These are phyloP conservation scores for Leptoxyphium fumago DNA, from an alignment of 2,329 filamentous ascomycete genomes.

Conservation along the genomic window DNA sequence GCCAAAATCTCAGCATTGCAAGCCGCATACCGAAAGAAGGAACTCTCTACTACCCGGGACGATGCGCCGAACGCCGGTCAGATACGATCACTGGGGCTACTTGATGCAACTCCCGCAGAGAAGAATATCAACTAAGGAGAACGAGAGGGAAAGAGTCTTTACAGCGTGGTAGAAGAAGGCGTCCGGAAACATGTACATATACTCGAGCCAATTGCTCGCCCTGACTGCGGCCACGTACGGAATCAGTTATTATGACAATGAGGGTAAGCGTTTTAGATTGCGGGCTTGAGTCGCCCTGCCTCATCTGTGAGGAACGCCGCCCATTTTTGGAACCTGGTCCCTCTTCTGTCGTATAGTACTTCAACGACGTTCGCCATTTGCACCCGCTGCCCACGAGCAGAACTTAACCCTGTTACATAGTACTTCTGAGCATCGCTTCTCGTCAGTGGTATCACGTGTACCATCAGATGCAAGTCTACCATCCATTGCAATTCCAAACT, in stretches of 20 bases:
- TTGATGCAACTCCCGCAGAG: conserved; percentile 68
- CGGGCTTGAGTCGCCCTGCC: conserved; percentile 4
- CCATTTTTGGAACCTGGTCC: conserved; percentile 25
- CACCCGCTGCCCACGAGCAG: conserved; percentile 6
- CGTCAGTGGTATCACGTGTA: conserved; percentile 21
- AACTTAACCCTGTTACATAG: conserved; percentile 10
- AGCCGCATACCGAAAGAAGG: conserved; percentile 67
- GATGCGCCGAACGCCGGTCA: conserved; percentile 69
- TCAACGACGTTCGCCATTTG: conserved; percentile 27
- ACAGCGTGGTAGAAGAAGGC: too few species aligned
- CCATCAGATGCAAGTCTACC: conserved; percentile 27
- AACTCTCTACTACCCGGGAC: conserved; percentile 61
- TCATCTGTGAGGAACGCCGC: conserved; percentile 11
- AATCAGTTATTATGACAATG: not conserved
- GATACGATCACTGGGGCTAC: conserved; percentile 72
- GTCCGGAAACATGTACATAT: not conserved
- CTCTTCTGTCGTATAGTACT: conserved; percentile 28
- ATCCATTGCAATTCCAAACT: conserved; percentile 20
- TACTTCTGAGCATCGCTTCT: conserved; percentile 21
- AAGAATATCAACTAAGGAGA: conserved; percentile 28
- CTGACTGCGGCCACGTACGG: conserved; percentile 4
- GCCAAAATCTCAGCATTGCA: conserved; percentile 67
- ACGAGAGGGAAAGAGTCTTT: not conserved
- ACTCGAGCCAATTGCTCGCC: not conserved
- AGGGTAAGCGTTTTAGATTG: not conserved